Evolutionary conservation across 192 early-diverging fungal genomes (phyloP), one percentile per base, ranked within the genome.

Genomic region (Chytriomyces confervae): DNA sequence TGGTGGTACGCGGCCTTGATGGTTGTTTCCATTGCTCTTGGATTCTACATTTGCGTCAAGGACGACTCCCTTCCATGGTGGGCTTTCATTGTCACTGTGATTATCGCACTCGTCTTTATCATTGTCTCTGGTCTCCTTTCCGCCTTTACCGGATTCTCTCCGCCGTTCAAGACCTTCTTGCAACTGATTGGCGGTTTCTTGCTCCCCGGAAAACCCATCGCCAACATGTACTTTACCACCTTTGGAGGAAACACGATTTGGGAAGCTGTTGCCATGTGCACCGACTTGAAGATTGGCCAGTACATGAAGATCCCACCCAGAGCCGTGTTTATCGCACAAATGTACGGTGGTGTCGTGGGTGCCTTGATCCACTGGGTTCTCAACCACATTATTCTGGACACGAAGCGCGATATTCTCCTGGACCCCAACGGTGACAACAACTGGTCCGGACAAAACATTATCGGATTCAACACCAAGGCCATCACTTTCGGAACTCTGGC

Each of bases 281-380:
- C 83, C n/a, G 89, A 91, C 63, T 72, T 87, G 7, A 91, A 91
- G 44, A 53, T 72, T 13, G 69, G 69, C 20, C 53, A 57, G n/a
- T 72, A 72, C 69, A 72, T 72, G 69, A 72, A 72, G 27, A 85
- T 91, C 13, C 86, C 94, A 50, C 93, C 93, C 20, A 83, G 93
- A 36, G 81, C 90, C 36, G 83, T 94, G 83, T 94, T 95, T 78
- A 82, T 86, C 24, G 90, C 91, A 53, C 94, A 95, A 79, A 84
- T 93, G 18, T 36, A 84, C 6, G 92, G 92, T 6, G 92, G 92
- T 0, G 76, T 93, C 23, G 11, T 80, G 23, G 91, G 92, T 36
- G 67, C 51, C 61, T 23, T 81, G 8, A 20, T 79, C 23, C 27
- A 62, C 47, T 79, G 75, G 65, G 18, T 71, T n/a, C 48, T 80